Base-by-base conservation (phyloP, 805 yeast genomes). In the Candida broadrunensis region DNA sequence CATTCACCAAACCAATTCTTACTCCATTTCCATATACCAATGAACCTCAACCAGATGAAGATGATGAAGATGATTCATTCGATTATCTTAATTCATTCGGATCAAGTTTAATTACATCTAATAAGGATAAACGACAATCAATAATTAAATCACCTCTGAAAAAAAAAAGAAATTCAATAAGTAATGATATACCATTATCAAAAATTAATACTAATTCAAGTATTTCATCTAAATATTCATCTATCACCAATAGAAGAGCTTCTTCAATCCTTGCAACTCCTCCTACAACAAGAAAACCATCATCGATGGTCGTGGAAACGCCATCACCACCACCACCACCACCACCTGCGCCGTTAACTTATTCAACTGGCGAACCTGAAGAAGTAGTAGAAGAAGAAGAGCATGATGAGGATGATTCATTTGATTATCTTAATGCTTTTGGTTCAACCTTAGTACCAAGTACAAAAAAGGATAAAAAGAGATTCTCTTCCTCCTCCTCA, bases 391-490 rank as follows among this genome's bases (percentile, higher is more conserved):
- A n/a, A 7, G 3, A 21, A 21, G 39, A 36, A 18, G 37, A 19
- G 4, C 39, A 33, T 15, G 39, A 16, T 13, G 38, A 13, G 7
- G 57, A 54, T 34, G 55, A 50, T 32, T 42, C 51, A 7, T 53
- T 33, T 33, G 46, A 44, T 21, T 48, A 37, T 16, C 36, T 55
- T 17, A 50, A 53, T 29, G 44, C 56, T 8, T 55, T 54, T 39
- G 51, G 41, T 12, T 32, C 29, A 4, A 11, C 37, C 11, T 23
- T 14, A 7, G 26, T 33, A 11, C 12, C 16, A 7, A 8, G 9
- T 7, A 7, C 25, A 7, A 21, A 21, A 21, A 21, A 21, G 25
- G 11, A 21, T 21, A 21, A 21, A 21, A 21, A 21, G 25, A 21
- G n/a, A n/a, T n/a, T n/a, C n/a, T n/a, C n/a, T n/a, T n/a, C n/a